phyloP scores from a whole-genome alignment of 2,329 filamentous ascomycete species.

The Alternaria brassicae region DNA sequence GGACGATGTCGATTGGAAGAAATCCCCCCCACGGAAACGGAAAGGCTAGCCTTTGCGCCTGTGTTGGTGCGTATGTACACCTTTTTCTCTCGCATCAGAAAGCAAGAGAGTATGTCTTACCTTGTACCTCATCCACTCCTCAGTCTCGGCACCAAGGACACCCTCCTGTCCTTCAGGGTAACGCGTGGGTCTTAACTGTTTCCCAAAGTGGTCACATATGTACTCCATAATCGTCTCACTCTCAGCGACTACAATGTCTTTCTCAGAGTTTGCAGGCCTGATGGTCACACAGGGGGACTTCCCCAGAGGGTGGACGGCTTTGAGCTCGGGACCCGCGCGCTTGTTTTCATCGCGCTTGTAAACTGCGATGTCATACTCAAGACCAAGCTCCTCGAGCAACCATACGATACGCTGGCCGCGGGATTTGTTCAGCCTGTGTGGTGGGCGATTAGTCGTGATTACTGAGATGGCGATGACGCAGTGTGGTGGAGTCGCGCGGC shows the following conservation, averaged over 20 bases:
- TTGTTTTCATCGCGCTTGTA: slow-evolving; percentile 72
- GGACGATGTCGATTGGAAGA: background rate
- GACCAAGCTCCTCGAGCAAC: slow-evolving; percentile 81
- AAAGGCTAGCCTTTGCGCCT: background rate
- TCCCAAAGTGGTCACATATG: slow-evolving; percentile 71
- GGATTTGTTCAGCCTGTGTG: slow-evolving; percentile 77
- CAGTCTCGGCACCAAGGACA: slow-evolving; percentile 64
- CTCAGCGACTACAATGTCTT: slow-evolving; percentile 75
- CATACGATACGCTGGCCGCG: slow-evolving; percentile 84
- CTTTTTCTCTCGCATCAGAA: background rate
- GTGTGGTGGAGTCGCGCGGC: background rate
- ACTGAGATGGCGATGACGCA: slow-evolving; percentile 11
- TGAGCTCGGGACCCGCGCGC: slow-evolving; percentile 78
- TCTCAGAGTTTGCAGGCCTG: slow-evolving; percentile 54
- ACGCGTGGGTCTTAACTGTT: slow-evolving; percentile 59
- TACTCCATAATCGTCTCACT: slow-evolving; percentile 84
- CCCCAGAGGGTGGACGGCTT: slow-evolving; percentile 81
- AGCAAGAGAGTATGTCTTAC: slow-evolving; percentile 20
- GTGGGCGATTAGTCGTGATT: background rate
- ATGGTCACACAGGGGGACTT: slow-evolving; percentile 84
- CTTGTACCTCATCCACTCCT: slow-evolving; percentile 66
- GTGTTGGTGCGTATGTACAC: background rate
- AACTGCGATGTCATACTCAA: slow-evolving; percentile 80
- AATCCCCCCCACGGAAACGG: background rate
- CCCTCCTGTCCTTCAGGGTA: slow-evolving; percentile 63